Conservation (phyloP, 768 basidiomycete species). For the Candolleomyces efflorescens region DNA sequence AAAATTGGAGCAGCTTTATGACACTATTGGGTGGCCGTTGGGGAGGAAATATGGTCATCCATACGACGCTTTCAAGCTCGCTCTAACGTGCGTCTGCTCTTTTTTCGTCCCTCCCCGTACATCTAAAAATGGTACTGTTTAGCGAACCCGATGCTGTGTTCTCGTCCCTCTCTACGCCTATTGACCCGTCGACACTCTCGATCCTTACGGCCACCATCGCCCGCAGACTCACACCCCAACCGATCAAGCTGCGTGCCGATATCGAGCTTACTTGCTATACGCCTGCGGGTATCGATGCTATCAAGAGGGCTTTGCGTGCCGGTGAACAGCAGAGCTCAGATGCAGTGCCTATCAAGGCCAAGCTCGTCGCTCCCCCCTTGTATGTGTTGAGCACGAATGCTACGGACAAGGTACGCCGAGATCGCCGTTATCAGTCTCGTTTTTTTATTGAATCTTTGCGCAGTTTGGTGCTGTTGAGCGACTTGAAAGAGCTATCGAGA, state of each 20-base stretch:
- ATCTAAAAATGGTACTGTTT: neutral
- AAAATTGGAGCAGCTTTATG: constrained; percentile 82
- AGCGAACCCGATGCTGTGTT: constrained; percentile 72
- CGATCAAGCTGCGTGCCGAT: constrained; percentile 97
- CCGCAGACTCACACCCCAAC: constrained; percentile 93
- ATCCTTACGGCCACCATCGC: constrained; percentile 83
- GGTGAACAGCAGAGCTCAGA: constrained; percentile 88
- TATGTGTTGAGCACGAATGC: constrained; percentile 96
- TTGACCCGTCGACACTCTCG: constrained; percentile 51
- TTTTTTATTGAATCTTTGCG: neutral
- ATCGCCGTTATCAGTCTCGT: too few species aligned
- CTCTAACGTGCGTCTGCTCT: constrained; percentile 83
- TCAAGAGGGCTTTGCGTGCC: constrained; percentile 84
- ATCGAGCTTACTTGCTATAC: constrained; percentile 97
- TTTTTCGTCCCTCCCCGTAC: neutral
- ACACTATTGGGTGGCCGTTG: constrained; percentile 90
- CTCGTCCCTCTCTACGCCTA: constrained; percentile 54
- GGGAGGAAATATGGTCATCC: constrained; percentile 91
- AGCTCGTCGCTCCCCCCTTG: constrained; percentile 92
- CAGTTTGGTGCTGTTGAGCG: constrained; percentile 87
- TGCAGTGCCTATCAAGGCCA: constrained; percentile 93
- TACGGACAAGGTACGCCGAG: constrained; percentile 85
- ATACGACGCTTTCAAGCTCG: constrained; percentile 96
- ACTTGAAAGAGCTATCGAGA: constrained; percentile 89
- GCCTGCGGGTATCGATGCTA: constrained; percentile 93